Conservation (phyloP, 805 yeast species). For the Wickerhamomyces queroliae region DNA sequence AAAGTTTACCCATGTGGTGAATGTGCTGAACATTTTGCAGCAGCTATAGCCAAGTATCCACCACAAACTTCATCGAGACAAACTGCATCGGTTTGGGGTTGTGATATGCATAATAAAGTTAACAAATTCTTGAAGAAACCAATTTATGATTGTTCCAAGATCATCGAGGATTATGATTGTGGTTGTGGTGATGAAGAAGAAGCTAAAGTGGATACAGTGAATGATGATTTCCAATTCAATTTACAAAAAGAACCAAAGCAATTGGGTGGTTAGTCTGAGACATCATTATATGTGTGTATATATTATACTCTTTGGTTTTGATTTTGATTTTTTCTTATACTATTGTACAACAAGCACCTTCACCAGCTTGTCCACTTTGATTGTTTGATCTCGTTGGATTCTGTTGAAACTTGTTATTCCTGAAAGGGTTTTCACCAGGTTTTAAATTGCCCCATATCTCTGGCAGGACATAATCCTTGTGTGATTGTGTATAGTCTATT, state of each 20-base stretch:
- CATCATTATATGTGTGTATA: neutral
- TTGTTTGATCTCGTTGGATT: neutral
- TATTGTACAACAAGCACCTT: conserved; percentile 28
- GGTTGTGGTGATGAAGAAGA: conserved; percentile 80
- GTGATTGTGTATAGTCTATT: conserved; percentile 29
- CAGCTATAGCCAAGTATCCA: conserved; percentile 64
- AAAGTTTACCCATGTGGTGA: conserved; percentile 97
- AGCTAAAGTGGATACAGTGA: conserved; percentile 29
- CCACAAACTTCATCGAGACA: conserved; percentile 77
- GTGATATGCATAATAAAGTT: conserved; percentile 84
- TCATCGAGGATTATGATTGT: conserved; percentile 90
- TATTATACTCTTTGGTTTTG: neutral
- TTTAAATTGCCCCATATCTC: conserved; percentile 34
- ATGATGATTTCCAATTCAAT: conserved; percentile 39
- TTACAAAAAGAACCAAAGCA: conserved; percentile 44
- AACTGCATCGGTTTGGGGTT: conserved; percentile 94
- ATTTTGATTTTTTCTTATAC: conserved; percentile 17
- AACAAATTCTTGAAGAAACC: conserved; percentile 65
- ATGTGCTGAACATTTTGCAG: conserved; percentile 87
- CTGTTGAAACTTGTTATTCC: conserved; percentile 15
- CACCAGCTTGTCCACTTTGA: conserved; percentile 1
- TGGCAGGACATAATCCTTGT: conserved; percentile 32
- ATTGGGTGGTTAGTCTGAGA: conserved; percentile 30
- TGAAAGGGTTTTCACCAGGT: conserved; percentile 33
- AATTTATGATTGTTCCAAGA: conserved; percentile 76